Evolutionary conservation across 176 grass and related monocot species (phyloP).

Genomic region (Lolium multiflorum): DNA sequence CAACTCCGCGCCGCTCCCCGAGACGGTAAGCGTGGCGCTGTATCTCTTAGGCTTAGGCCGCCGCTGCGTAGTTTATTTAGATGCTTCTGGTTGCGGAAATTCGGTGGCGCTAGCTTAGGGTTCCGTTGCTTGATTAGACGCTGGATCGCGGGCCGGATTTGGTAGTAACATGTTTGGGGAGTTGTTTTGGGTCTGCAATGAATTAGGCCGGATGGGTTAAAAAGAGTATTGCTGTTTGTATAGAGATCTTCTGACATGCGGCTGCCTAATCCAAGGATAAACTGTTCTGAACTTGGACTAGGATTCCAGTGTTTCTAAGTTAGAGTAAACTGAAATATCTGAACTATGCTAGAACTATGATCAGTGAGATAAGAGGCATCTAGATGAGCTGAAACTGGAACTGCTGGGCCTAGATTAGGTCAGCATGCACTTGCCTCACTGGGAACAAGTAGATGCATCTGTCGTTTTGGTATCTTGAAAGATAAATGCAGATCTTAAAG

Average conservation of each 20-base stretch:
- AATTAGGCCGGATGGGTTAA: conserved; percentile 25
- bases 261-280: background rate
- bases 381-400: background rate
- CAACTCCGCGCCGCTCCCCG: conserved; percentile 65
- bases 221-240: background rate
- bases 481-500: conserved; percentile 9
- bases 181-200: background rate
- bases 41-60: background rate
- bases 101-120: background rate
- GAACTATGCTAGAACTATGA: background rate
- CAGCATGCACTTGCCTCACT: conserved; percentile 13
- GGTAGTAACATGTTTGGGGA: background rate
- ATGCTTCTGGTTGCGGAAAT: background rate
- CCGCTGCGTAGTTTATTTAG: conserved; percentile 20
- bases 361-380: background rate
- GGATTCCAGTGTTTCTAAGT: background rate
- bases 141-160: background rate
- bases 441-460: background rate
- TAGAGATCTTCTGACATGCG: background rate
- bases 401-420: conserved; percentile 27
- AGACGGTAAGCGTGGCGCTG: conserved; percentile 51
- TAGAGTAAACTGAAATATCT: conserved; percentile 13
- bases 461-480: background rate
- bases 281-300: conserved; percentile 12
- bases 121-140: conserved; percentile 30